These are phyloP conservation scores for Trichoderma afroharzianum DNA, from an alignment of 2,329 filamentous ascomycete species.

Conservation along the genomic window DNA sequence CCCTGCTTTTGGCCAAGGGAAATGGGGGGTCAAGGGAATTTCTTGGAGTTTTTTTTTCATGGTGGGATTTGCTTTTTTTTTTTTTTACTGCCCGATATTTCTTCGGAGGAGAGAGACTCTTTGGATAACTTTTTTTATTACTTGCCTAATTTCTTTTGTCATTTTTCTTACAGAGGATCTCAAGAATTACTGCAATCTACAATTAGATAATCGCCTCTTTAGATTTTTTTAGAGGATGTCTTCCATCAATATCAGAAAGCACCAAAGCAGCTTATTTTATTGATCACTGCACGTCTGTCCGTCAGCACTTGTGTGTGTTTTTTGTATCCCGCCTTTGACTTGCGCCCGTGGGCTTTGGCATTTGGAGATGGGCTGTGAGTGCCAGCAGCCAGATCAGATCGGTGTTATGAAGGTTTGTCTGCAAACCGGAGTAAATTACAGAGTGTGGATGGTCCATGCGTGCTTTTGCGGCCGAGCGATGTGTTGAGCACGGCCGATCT, in stretches of 20 bases:
- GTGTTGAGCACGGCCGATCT: background rate
- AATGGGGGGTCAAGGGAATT: background rate
- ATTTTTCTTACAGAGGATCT: background rate
- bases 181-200: background rate
- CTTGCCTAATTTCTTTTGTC: background rate
- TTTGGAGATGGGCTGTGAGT: background rate
- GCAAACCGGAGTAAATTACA: background rate
- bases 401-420: background rate
- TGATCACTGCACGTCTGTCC: background rate
- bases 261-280: background rate
- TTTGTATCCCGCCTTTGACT: background rate
- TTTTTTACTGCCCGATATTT: background rate
- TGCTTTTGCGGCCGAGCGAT: too few relatives aligned
- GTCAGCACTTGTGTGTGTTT: background rate
- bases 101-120: background rate
- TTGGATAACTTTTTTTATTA: background rate
- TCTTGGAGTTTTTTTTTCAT: slow-evolving; percentile 8
- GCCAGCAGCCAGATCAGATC: background rate
- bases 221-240: background rate
- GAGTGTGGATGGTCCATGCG: too few relatives aligned
- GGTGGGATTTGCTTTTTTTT: background rate
- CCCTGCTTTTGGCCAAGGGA: background rate
- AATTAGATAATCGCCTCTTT: background rate
- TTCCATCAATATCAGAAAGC: background rate
- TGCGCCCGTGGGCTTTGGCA: background rate